Base-by-base conservation (phyloP, 805 yeast genomes). In the Peterozyma xylosa region DNA sequence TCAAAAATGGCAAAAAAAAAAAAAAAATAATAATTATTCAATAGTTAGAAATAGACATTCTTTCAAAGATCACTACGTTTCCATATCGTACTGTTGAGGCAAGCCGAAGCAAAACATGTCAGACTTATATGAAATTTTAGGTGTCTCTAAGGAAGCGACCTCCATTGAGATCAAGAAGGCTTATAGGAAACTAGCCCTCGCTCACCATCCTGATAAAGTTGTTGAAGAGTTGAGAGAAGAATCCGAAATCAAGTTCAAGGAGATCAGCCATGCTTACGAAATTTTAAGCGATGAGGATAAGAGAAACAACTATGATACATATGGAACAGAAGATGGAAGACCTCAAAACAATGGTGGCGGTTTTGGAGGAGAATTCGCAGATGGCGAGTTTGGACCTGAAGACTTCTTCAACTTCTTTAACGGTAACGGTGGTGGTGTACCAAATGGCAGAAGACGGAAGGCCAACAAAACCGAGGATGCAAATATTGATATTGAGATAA, bases 201-300 rank as follows among this genome's bases (percentile, higher is more conserved):
- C 70, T 47, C 77, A 81, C 54, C 98, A 91, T 62, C 98, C 98
- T 0, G 98, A 91, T 61, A 91, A 93, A 58, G 89, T 78, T 1
- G 59, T 77, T 0, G 78, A 75, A 9, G 78, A 78, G 17, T 62
- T 64, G 40, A 69, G 93, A 47, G 82, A 71, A 13, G 76, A 68
- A 15, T 85, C 95, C 3, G 97, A 88, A 61, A 67, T 74, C 48
- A 76, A 73, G 56, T 91, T 91, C 64, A 91, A 91, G 60, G 90
- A 83, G 53, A 76, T 91, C 45, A 74, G 82, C 15, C 84, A 82
- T 48, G 98, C 98, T 0, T 91, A 91, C 59, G 96, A 88, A 57
- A 67, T 84, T 3, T 64, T 91, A 46, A 76, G 78, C 29, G 95
- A 90, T 58, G 95, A 80, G 32, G 71, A 62, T 10, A 73, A 68